phyloP scores from a whole-genome alignment of 2,329 filamentous ascomycete species.

The Gaeumannomyces sp. region DNA sequence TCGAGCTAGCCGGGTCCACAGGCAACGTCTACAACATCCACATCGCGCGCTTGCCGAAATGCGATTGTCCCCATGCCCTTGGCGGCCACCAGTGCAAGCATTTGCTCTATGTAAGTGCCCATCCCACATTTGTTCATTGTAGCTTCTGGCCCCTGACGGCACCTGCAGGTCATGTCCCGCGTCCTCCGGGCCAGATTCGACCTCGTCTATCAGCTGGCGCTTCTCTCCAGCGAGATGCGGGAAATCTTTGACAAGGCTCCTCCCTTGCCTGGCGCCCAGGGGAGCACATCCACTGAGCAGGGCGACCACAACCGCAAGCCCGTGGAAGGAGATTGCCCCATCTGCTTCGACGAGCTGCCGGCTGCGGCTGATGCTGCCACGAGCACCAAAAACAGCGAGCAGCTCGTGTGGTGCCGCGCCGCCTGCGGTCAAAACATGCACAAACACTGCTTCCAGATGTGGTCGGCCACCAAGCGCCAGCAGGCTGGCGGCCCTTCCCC shows the following conservation, averaged over 20 bases:
- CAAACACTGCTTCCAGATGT: constrained; percentile 46
- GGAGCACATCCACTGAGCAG: constrained; percentile 4
- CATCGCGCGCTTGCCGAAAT: constrained; percentile 44
- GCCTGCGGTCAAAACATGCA: constrained; percentile 52
- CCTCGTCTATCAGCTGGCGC: constrained; percentile 55
- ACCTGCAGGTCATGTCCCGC: constrained; percentile 44
- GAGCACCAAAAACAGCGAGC: constrained; percentile 2
- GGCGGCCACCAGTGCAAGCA: constrained; percentile 60
- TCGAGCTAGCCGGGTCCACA: constrained; percentile 57
- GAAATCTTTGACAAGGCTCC: constrained; percentile 52
- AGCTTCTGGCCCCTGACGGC: neutral
- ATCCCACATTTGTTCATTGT: neutral
- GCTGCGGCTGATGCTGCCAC: constrained; percentile 23
- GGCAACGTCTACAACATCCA: constrained; percentile 58
- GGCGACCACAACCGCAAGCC: constrained; percentile 38
- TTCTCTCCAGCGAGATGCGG: constrained; percentile 51
- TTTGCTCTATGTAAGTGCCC: constrained; percentile 44
- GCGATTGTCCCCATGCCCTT: constrained; percentile 48
- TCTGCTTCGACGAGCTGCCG: constrained; percentile 48
- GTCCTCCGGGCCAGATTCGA: constrained; percentile 52
- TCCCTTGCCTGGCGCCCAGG: constrained; percentile 33
- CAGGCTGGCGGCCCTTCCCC: constrained; percentile 21
- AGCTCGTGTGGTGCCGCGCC: constrained; percentile 44
- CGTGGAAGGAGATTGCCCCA: constrained; percentile 48
- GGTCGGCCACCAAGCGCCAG: constrained; percentile 41